These are phyloP conservation scores for Ophiostoma tasmaniense DNA, from an alignment of 2,329 filamentous ascomycete genomes.

Conservation along the genomic window DNA sequence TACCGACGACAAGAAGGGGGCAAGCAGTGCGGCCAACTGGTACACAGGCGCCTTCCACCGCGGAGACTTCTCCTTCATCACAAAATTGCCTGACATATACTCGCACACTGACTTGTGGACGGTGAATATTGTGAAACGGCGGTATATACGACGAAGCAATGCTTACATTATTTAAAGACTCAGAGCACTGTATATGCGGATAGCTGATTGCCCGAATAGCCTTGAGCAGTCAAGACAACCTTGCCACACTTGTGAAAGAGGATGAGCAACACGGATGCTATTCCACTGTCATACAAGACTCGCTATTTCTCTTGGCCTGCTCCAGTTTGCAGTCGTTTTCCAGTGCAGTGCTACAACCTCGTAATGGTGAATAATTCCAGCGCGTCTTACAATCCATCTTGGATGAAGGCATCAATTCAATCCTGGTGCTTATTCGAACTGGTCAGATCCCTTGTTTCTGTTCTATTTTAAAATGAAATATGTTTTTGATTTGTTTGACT, in stretches of 20 bases:
- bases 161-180: not conserved
- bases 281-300: constrained; percentile 11
- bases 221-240: not conserved
- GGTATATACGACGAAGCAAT: not conserved
- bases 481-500: too few relatives aligned
- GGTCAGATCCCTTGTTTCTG: not conserved
- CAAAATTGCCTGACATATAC: not conserved
- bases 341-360: not conserved
- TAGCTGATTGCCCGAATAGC: not conserved
- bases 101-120: not conserved
- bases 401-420: not conserved
- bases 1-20: constrained; percentile 8
- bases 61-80: not conserved
- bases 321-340: not conserved
- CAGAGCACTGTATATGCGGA: not conserved
- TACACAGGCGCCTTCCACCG: not conserved
- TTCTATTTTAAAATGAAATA: not conserved
- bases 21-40: not conserved
- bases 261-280: constrained; percentile 4
- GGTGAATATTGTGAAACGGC: not conserved
- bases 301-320: not conserved
- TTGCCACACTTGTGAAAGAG: not conserved
- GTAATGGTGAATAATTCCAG: not conserved
- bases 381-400: not conserved
- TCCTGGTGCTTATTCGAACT: not conserved